Conservation (phyloP, 441 rosid genomes). For the Melastoma candidum region DNA sequence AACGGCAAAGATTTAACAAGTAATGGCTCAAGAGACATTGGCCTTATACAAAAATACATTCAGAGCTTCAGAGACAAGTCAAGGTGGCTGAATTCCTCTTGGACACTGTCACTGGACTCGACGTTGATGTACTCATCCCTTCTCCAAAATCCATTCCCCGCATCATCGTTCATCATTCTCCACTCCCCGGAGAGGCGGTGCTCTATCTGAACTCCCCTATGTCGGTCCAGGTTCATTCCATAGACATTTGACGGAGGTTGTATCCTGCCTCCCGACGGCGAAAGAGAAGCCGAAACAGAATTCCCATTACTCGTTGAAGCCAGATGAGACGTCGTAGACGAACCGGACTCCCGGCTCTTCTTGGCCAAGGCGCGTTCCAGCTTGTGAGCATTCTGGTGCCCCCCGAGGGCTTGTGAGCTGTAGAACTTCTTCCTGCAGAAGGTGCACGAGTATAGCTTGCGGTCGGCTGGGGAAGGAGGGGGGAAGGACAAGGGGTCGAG, state of each 20-base stretch:
- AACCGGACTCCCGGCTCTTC: constrained; percentile 59
- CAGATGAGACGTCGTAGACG: constrained; percentile 19
- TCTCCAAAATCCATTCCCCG: too few relatives aligned
- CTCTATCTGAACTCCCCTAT: too few relatives aligned
- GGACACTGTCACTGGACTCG: constrained; percentile 28
- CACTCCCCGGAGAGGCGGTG: too few relatives aligned
- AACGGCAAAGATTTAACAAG: neutral
- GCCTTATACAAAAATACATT: neutral
- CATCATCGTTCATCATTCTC: too few relatives aligned
- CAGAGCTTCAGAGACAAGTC: constrained; percentile 81
- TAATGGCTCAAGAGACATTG: neutral
- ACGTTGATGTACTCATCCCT: constrained; percentile 3
- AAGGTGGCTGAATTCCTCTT: constrained; percentile 54
- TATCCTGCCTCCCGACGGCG: too few relatives aligned
- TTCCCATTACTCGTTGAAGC: neutral
- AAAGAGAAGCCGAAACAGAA: neutral
- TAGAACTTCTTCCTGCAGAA: constrained; percentile 81
- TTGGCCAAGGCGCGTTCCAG: constrained; percentile 86
- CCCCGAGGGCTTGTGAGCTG: constrained; percentile 97
- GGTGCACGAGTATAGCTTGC: constrained; percentile 71
- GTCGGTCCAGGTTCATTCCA: too few relatives aligned
- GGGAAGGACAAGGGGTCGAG: constrained; percentile 61
- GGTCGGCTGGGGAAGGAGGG: constrained; percentile 41
- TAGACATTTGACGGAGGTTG: too few relatives aligned
- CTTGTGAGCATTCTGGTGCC: constrained; percentile 95